Evolutionary conservation across 2,329 filamentous ascomycete genomes (phyloP), one percentile per base, ranked within the genome.

Genomic region (Claviceps lovelessii): DNA sequence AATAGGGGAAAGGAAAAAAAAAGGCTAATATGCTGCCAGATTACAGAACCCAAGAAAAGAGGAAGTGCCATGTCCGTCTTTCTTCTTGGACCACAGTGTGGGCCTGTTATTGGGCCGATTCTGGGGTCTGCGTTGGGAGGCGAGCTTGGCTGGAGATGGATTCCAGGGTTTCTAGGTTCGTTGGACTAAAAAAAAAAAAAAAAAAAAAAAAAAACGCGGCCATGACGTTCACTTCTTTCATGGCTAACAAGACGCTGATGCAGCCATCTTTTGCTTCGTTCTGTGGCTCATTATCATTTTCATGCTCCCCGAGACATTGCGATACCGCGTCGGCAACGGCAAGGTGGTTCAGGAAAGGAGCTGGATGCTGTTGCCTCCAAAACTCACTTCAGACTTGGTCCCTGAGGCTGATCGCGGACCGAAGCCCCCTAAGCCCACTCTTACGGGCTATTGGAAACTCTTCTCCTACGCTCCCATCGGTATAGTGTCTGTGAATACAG

Each of bases 291-390:
- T 60, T 35, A 60, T 65, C 49, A 33, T 65, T 23, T 58, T 74
- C 53, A 67, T 66, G 54, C 70, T 75, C 7, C 73, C 73, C 0
- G 73, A 76, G 58, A 76, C 73, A 2, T 63, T 76, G 9, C 68
- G 73, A 31, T 65, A 67, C 5, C 61, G 71, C 2, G 73, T 74
- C 2, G 73, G 73, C 5, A 73, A 74, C 54, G 72, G 72, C 17
- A 58, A 61, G 17, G 54, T 65, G 11, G 64, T 65, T 47, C 44
- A 54, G 8, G 55, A 58, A 13, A 54, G 52, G 5, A 8, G 54
- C 23, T 55, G 62, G 55, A 23, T 66, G 15, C 37, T 64, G 17
- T 50, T 61, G 17, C 60, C 62, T 0, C 63, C 60, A 1, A 60
- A 55, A 28, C 45, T 61, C 9, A 59, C 61, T 9, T 65, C 64